Evolutionary conservation across 2,329 filamentous ascomycete genomes (phyloP), one percentile per base, ranked within the genome.

Genomic region (Aspergillus persii): DNA sequence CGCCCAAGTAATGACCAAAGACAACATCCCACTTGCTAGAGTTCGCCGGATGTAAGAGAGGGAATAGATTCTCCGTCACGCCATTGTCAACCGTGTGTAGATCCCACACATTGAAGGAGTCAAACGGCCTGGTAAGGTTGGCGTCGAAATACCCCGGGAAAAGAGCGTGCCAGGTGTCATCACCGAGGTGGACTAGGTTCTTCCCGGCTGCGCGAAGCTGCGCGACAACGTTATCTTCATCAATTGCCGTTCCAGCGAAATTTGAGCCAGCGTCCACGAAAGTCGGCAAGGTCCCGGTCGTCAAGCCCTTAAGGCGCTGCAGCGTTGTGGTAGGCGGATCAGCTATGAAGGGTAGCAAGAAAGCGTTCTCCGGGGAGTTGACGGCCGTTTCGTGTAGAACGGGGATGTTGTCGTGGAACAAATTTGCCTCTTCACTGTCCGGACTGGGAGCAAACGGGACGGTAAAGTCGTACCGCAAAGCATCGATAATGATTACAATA

Each of bases 71-170:
- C 66, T 96, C 90, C 11, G 89, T 89, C 27, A 99, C 95, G 0
- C 95, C 95, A 70, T 97, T 94, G 72, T 99, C 95, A 2, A 99
- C 91, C 0, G 95, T 98, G 74, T 98, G 92, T 68, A 99, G 77
- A 74, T 99, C 95, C 92, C 92, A 97, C 6, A 98, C 95, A 71
- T 98, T 97, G 79, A 99, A 96, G 62, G 94, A 98, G 74, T 98
- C 94, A 74, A 96, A 99, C 0, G 95, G 86, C 67, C 83, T 86
- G 66, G 93, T 96, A 58, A 97, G 86, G 58, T 94, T 90, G 8
- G 87, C 80, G 73, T 96, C 89, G 69, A 99, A 99, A 74, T 96
- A 92, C n/a, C 84, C 91, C 0, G 95, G 95, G 72, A 98, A 99
- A 15, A 99, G 80, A 48, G 91, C 84, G 65, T 92, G 90, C 95